Conservation (phyloP, 345 rosid species). For the Kernera saxatilis region DNA sequence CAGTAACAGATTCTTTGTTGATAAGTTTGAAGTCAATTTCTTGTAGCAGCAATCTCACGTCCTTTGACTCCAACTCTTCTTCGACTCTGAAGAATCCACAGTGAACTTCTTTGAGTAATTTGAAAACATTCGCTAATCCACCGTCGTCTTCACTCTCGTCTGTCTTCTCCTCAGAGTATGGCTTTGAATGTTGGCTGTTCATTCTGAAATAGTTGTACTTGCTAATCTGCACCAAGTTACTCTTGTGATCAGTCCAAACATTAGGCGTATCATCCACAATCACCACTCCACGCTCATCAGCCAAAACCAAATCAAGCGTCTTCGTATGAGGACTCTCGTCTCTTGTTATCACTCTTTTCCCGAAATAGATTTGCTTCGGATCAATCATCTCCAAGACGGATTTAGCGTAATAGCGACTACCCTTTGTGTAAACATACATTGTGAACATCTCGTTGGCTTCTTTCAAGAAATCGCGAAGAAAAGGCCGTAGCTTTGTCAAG, state of each 20-base stretch:
- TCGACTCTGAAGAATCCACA: slow-evolving; percentile 1
- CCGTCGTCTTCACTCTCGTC: slow-evolving; percentile 36
- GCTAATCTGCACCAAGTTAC: slow-evolving; percentile 24
- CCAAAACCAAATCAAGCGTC: slow-evolving; percentile 22
- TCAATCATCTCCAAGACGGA: slow-evolving; percentile 5
- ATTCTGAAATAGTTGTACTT: slow-evolving; percentile 46
- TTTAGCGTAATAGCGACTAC: background rate
- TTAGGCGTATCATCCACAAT: slow-evolving; percentile 15
- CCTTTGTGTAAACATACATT: slow-evolving; percentile 19
- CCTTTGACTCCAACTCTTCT: slow-evolving; percentile 5
- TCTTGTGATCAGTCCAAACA: slow-evolving; percentile 7
- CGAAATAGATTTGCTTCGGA: slow-evolving; percentile 4
- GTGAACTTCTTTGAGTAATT: slow-evolving; percentile 17
- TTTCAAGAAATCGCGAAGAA: background rate
- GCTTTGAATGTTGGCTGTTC: background rate
- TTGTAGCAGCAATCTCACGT: slow-evolving; percentile 18
- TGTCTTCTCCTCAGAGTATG: slow-evolving; percentile 49
- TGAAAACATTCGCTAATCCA: slow-evolving; percentile 36
- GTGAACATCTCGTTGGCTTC: slow-evolving; percentile 10
- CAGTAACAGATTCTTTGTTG: background rate
- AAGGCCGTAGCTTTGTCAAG: slow-evolving; percentile 9
- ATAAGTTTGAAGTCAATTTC: background rate
- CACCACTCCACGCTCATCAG: slow-evolving; percentile 6
- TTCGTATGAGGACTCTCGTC: background rate
- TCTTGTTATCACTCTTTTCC: slow-evolving; percentile 8